phyloP scores from a whole-genome alignment of 495 filamentous ascomycete genomes.

The Penicillium malachiteum region DNA sequence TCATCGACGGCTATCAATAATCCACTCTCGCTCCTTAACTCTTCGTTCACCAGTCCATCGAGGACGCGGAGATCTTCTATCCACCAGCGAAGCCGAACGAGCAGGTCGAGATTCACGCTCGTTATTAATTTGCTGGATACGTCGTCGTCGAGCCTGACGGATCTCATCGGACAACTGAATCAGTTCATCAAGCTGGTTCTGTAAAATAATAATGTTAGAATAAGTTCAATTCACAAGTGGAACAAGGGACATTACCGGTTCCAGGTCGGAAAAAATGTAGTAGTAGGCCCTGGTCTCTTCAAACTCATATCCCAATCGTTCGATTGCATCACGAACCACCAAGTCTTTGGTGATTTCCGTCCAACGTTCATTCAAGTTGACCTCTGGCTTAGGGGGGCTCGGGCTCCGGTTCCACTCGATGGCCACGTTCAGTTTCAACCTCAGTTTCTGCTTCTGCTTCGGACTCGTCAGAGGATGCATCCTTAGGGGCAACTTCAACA shows the following conservation, averaged over 20 bases:
- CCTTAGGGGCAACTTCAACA: conserved; percentile 23
- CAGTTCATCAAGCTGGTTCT: conserved; percentile 85
- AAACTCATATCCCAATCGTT: conserved; percentile 79
- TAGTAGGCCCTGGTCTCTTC: conserved; percentile 89
- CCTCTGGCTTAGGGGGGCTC: conserved; percentile 39
- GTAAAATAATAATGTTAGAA: conserved; percentile 5
- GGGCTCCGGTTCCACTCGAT: conserved; percentile 42
- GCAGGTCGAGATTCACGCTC: conserved; percentile 57
- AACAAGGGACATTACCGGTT: conserved; percentile 55
- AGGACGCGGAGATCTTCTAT: conserved; percentile 16
- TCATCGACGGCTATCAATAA: conserved; percentile 3
- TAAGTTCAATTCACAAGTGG: not conserved
- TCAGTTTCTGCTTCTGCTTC: conserved; percentile 23
- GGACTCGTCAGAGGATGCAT: not conserved
- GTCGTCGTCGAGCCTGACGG: conserved; percentile 68
- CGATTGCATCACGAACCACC: conserved; percentile 83
- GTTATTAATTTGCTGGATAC: conserved; percentile 78
- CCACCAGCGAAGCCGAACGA: conserved; percentile 6
- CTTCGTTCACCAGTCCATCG: conserved; percentile 14
- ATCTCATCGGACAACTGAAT: conserved; percentile 81
- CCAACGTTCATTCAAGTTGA: conserved; percentile 67
- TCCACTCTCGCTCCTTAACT: conserved; percentile 27
- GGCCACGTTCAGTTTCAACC: conserved; percentile 25
- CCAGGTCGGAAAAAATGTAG: conserved; percentile 89
- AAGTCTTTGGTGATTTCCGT: conserved; percentile 96